Evolutionary conservation across 1,284 basidiomycete genomes (phyloP).

Genomic region (Pseudozyma tsukubaensis): DNA sequence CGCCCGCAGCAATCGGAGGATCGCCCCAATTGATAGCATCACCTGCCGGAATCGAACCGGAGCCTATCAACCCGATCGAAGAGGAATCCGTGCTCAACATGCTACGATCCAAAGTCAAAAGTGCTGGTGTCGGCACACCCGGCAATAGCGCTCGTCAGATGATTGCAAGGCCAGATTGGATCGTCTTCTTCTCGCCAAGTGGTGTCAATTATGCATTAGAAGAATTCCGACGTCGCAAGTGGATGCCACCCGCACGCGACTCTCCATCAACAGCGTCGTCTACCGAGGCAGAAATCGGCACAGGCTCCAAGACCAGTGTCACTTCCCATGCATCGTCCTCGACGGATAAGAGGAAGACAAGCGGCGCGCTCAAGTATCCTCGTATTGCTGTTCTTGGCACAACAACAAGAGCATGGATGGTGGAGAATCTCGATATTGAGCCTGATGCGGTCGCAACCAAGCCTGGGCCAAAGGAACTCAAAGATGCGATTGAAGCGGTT

Average conservation of each 20-base stretch:
- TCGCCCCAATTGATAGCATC: constrained; percentile 40
- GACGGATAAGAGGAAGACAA: neutral
- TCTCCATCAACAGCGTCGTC: neutral
- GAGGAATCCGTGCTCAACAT: constrained; percentile 36
- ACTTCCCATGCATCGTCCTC: constrained; percentile 17
- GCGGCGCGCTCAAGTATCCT: constrained; percentile 38
- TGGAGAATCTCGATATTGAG: constrained; percentile 51
- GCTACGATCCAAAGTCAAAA: constrained; percentile 29
- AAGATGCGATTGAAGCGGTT: constrained; percentile 58
- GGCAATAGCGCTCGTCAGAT: constrained; percentile 6
- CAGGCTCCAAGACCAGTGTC: constrained; percentile 21
- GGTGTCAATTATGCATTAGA: constrained; percentile 63
- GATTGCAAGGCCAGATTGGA: constrained; percentile 59
- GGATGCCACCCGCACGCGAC: constrained; percentile 46
- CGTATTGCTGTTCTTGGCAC: constrained; percentile 61
- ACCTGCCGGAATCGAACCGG: constrained; percentile 29
- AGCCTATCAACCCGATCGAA: constrained; percentile 40
- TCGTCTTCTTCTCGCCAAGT: constrained; percentile 67
- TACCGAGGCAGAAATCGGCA: constrained; percentile 5
- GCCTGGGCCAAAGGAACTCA: constrained; percentile 60
- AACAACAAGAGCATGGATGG: constrained; percentile 59
- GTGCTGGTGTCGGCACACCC: constrained; percentile 8
- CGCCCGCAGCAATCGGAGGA: constrained; percentile 15
- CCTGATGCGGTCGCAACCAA: constrained; percentile 60
- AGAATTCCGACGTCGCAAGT: constrained; percentile 51